Evolutionary conservation across 176 grass and related monocot species (phyloP).

Genomic region (Paspalum notatum): DNA sequence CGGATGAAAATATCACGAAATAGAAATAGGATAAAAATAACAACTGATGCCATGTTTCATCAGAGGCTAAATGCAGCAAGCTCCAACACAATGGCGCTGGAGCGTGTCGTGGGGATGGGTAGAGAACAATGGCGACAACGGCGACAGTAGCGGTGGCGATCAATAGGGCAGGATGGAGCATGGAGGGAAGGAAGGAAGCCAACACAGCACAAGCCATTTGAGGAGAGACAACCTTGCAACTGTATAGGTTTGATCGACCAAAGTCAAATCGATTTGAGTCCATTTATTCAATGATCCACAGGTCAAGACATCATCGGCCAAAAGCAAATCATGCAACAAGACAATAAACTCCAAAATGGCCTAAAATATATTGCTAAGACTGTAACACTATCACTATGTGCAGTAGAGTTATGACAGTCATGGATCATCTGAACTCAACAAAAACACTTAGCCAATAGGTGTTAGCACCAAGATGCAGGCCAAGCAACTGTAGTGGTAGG

Average conservation of each 20-base stretch:
- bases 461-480: neutral
- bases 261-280: neutral
- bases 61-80: conserved; percentile 20
- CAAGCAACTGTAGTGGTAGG: neutral
- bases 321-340: conserved; percentile 9
- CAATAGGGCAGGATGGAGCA: neutral
- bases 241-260: neutral
- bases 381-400: neutral
- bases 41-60: neutral
- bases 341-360: neutral
- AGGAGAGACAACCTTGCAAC: neutral
- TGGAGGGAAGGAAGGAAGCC: conserved; percentile 5
- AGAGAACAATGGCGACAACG: too few species aligned
- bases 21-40: neutral
- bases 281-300: neutral
- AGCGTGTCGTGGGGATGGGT: neutral
- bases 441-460: neutral
- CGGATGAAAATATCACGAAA: neutral
- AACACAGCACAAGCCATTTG: conserved; percentile 32
- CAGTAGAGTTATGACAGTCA: neutral
- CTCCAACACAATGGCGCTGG: conserved; percentile 20
- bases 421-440: neutral
- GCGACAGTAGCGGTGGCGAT: neutral
- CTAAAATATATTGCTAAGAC: neutral
- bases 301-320: conserved; percentile 17